Evolutionary conservation across 352 stramenopile species (phyloP).

Genomic region (Pythium brassicae): DNA sequence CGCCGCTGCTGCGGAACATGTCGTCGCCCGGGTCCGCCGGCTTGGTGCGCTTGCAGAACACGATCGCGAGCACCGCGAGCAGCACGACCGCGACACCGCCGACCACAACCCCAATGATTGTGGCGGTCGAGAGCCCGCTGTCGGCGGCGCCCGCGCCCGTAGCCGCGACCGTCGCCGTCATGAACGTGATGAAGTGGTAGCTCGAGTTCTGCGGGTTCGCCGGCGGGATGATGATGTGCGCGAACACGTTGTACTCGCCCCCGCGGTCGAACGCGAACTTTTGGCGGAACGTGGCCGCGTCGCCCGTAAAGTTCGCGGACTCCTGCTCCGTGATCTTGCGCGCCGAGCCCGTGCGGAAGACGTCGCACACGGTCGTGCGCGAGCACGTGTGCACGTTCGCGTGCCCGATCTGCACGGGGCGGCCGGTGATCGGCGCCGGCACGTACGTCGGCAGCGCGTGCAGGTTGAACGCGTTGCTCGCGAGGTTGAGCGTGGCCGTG

Average conservation of each 20-base stretch:
- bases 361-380: conserved; percentile 62
- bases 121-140: conserved; percentile 31
- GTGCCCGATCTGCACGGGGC: conserved; percentile 66
- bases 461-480: conserved; percentile 61
- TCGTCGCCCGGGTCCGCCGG: conserved; percentile 26
- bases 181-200: conserved; percentile 80
- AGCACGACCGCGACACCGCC: conserved; percentile 36
- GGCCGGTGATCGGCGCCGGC: conserved; percentile 42
- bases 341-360: conserved; percentile 61
- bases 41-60: conserved; percentile 56
- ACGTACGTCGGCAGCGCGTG: conserved; percentile 53
- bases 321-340: conserved; percentile 69
- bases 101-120: conserved; percentile 42
- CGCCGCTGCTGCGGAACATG: conserved; percentile 53
- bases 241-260: conserved; percentile 72
- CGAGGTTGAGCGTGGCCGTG: conserved; percentile 69
- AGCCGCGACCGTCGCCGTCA: conserved; percentile 33
- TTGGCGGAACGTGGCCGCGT: conserved; percentile 54
- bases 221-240: conserved; percentile 66
- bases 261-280: conserved; percentile 38
- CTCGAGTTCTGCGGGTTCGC: conserved; percentile 47
- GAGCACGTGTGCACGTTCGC: conserved; percentile 75
- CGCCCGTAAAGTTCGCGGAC: conserved; percentile 74
- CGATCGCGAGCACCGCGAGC: conserved; percentile 41
- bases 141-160: conserved; percentile 9